Base-by-base conservation (phyloP, 1,284 basidiomycete genomes). In the Malassezia psittaci region DNA sequence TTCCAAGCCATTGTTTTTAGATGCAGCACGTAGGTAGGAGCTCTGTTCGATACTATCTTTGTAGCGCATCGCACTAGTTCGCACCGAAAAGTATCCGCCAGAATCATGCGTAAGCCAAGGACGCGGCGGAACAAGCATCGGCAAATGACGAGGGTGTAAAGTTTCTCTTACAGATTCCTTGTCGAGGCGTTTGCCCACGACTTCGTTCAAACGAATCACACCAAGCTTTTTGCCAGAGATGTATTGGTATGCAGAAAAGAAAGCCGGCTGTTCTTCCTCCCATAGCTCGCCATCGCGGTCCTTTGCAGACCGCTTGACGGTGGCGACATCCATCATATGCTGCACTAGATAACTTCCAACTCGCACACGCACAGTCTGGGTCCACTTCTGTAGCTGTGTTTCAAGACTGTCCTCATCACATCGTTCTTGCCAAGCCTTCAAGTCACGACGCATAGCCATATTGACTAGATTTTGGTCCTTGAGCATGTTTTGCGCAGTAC, bases 221-320 rank as follows among this genome's bases (percentile, higher is more conserved):
- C 93, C 93, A 5, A 94, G 81, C 76, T 89, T 93, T 65, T 85
- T 85, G 0, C 93, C 91, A 16, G 88, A 83, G n/a, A 86, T 75
- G 71, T 94, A 96, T 76, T 96, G 91, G 73, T 96, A 96, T 2
- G 83, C 81, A 71, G 96, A 89, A 59, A 83, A 85, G 77, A 98
- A 93, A 0, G 91, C 93, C 0, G 88, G 87, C 66, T 96, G 93
- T 15, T 80, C 78, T 76, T 96, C 90, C 39, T 67, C 64, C 71
- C 72, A 68, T 37, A 67, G 39, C 18, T 63, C 45, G 48, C 71
- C 65, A 44, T 70, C 64, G 32, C 67, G 59, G 52, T 74, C 72
- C 19, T 49, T 59, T 24, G 65, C 69, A 37, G 57, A 81, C 52
- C 89, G 79, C 45, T 79, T 79, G n/a, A 96, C 84, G 51, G 82